These are phyloP conservation scores for Sechiopsis laciniata DNA, from an alignment of 306 rosid genomes.

Conservation along the genomic window DNA sequence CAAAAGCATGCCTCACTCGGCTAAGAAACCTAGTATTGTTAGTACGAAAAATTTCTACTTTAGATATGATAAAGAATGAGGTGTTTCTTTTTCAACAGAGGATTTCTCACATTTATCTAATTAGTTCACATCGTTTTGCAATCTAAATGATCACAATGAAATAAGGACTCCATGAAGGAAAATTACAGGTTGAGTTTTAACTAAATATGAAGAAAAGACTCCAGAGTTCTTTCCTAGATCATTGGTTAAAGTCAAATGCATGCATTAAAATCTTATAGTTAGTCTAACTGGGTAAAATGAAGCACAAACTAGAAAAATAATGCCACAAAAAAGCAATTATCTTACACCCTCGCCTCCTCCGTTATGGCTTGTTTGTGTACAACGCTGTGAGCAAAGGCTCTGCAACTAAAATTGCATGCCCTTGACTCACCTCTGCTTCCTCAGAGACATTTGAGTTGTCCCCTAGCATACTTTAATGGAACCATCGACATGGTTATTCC, in stretches of 20 bases:
- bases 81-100: slow-evolving; percentile 15
- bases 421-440: slow-evolving; percentile 41
- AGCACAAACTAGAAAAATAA: slow-evolving; percentile 30
- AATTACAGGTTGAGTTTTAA: background rate
- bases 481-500: slow-evolving; percentile 43
- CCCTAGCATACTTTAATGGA: slow-evolving; percentile 43
- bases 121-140: background rate
- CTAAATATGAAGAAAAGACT: background rate
- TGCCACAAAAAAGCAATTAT: slow-evolving; percentile 40
- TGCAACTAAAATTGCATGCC: slow-evolving; percentile 48
- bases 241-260: background rate
- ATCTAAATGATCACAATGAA: background rate
- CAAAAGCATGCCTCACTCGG: too few relatives aligned
- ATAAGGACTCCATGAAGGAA: background rate
- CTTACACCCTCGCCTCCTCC: slow-evolving; percentile 42
- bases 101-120: background rate
- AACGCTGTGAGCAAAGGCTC: slow-evolving; percentile 51
- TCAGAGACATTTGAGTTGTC: slow-evolving; percentile 34
- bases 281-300: slow-evolving; percentile 22
- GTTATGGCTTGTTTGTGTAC: slow-evolving; percentile 36
- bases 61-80: background rate
- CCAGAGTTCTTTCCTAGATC: background rate
- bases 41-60: background rate
- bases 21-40: background rate
- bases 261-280: slow-evolving; percentile 3